Base-by-base conservation (phyloP, 78 protist genomes). In the Tieghemostelium lacteum region DNA sequence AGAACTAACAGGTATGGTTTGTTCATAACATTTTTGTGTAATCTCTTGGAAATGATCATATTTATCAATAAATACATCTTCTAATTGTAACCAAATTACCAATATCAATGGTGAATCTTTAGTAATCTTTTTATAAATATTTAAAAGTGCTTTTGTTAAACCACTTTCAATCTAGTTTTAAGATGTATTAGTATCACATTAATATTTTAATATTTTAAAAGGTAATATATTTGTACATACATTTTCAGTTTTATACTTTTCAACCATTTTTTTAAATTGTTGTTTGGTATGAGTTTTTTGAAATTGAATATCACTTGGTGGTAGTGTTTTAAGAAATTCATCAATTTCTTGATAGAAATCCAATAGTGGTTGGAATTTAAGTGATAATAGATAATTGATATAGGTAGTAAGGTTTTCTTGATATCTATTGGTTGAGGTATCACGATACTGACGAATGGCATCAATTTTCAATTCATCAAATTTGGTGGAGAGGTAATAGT, bases 251-350 rank as follows among this genome's bases (percentile, higher is more conserved):
- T 83, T 83, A n/a, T 39, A 83, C 24, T 83, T 83, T 63, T 83
- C 91, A 40, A 83, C 91, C 2, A 83, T 83, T 64, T 83, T 83
- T 42, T 83, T 83, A 69, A 37, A 83, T 60, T 70, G 76, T 60
- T 86, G 93, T 40, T 86, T 86, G 17, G 93, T 67, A 55, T 86
- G 93, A 24, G 93, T 54, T 55, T 73, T 75, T 74, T 86, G 93
- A 42, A 86, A 86, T 74, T 86, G 93, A 66, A 86, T 86, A 54
- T 86, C 93, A 7, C 70, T 50, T 37, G 93, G 78, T 54, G 93
- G 93, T 24, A 86, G 37, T 8, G 87, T 86, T n/a, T 50, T 26
- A 22, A 86, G 49, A 2, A 73, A 40, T 24, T 75, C 93, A 55
- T 86, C 93, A 70, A 86, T 86, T 62, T 64, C 62, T 20, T 20